Evolutionary conservation across 1,139 yeast species (phyloP), one percentile per base, ranked within the genome.

Genomic region (Diutina mesorugosa): DNA sequence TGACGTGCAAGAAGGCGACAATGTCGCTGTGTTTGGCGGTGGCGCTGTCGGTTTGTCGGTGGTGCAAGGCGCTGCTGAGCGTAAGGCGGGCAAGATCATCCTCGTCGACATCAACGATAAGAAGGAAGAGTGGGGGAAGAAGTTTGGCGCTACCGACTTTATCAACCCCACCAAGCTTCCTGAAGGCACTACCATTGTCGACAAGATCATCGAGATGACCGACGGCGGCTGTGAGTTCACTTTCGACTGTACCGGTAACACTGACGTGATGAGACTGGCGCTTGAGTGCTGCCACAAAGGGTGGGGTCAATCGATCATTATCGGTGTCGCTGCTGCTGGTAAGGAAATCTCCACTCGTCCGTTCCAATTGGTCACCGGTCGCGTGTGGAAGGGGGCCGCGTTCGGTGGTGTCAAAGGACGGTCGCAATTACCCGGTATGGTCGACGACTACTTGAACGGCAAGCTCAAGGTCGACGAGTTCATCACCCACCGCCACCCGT

Each of bases 291-390:
- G 97, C 71, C 98, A 93, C 78, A 91, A 91, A 76, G 99, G 99
- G 62, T 95, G 99, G 98, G 99, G 99, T 72, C 83, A 85, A 66
- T 90, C 97, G 30, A 79, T 93, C 65, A 78, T 93, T 66, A 93
- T 93, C 69, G 99, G 99, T 69, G 99, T 95, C 64, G 99, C 99
- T 54, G 96, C 97, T 64, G 96, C 98, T 55, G 99, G 99, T 64
- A 81, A 90, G 73, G 98, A 93, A 74, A 91, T 95, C 63, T 75
- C 96, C 57, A 93, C 98, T 57, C 85, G 98, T 74, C 99, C 99
- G 60, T 93, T 93, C 90, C 98, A 93, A 78, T 83, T 93, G 72
- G 98, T 95, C 63, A 93, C 99, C 54, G 99, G 99, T 65, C 85
- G 99, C 75, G 96, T 88, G 56, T 93, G 99, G 97, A 88, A 83